A percentile compares a stretch with the other conserved stretches of the same genome.
phyloP scores from a whole-genome alignment of 805 yeast species.

The Wickerhamomyces sydowiorum region DNA sequence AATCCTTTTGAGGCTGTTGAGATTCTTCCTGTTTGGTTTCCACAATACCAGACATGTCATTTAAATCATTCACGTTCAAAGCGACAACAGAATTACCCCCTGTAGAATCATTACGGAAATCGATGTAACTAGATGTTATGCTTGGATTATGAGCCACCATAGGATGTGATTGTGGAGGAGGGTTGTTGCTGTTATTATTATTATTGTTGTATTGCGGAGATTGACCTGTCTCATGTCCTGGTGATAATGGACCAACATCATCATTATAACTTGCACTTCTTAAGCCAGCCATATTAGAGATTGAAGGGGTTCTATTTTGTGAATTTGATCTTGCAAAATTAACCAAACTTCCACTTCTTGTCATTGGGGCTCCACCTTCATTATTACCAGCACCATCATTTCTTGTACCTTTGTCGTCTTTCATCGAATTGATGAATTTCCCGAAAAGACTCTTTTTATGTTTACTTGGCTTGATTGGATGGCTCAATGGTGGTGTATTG shows the following conservation, averaged over 20 bases:
- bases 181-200: not conserved
- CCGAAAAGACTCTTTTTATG: slow-evolving; percentile 20
- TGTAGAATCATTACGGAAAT: not conserved
- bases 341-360: not conserved
- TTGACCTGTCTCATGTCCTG: not conserved
- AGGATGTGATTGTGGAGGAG: slow-evolving; percentile 1
- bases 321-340: not conserved
- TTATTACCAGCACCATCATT: slow-evolving; percentile 1
- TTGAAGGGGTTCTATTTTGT: not conserved
- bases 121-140: not conserved
- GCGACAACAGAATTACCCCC: slow-evolving; percentile 33
- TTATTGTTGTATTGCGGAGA: not conserved
- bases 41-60: slow-evolving; percentile 48
- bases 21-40: not conserved
- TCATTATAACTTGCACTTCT: not conserved
- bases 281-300: not conserved
- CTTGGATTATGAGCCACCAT: slow-evolving; percentile 10
- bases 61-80: slow-evolving; percentile 31
- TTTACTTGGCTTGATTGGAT: slow-evolving; percentile 40
- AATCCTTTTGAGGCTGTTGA: slow-evolving; percentile 9
- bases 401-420: slow-evolving; percentile 14
- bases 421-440: slow-evolving; percentile 21
- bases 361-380: not conserved
- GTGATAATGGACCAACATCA: not conserved
- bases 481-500: slow-evolving; percentile 39